phyloP scores from a whole-genome alignment of 179 eudicot genomes.

The Drosera spatulata region DNA sequence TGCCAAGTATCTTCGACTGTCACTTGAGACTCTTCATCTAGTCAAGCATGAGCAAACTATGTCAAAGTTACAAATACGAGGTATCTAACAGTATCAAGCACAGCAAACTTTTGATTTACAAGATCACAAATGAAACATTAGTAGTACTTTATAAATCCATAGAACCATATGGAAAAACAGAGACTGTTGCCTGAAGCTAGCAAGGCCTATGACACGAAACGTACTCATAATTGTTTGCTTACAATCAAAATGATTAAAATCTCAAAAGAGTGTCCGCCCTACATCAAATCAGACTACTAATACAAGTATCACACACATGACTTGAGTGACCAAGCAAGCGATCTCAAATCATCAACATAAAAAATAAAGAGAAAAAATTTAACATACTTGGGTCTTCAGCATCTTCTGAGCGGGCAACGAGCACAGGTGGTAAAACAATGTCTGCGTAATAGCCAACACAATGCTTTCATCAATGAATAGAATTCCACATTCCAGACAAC shows the following conservation, averaged over 20 bases:
- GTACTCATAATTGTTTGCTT: too few species aligned
- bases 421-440: conserved; percentile 41
- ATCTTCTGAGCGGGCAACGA: conserved; percentile 45
- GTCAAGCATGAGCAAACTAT: background rate
- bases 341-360: background rate
- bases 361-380: background rate
- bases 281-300: too few species aligned
- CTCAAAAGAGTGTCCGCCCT: too few species aligned
- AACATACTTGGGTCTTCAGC: conserved; percentile 56
- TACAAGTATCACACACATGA: background rate
- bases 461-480: background rate
- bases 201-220: too few species aligned
- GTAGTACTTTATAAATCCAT: too few species aligned
- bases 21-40: conserved; percentile 54
- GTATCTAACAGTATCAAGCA: background rate
- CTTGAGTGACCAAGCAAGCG: background rate
- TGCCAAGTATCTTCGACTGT: conserved; percentile 57
- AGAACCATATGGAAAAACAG: too few species aligned
- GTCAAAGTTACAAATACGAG: background rate
- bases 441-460: conserved; percentile 19
- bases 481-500: background rate
- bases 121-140: background rate
- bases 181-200: too few species aligned
- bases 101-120: too few species aligned
- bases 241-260: too few species aligned